Conservation (phyloP, 345 rosid genomes). For the Diplotaxis tenuifolia region DNA sequence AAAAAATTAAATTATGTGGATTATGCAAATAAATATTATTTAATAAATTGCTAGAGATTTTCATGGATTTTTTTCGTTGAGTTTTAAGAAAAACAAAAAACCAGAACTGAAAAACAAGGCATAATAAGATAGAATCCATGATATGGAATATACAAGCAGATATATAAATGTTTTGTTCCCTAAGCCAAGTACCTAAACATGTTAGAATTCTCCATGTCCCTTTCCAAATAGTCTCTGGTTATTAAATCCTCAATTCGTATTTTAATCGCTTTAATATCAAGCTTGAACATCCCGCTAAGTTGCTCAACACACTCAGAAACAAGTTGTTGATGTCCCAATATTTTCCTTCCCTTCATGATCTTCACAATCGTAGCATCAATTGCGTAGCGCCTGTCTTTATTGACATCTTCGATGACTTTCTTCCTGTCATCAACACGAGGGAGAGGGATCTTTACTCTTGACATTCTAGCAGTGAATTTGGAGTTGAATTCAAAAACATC, state of each 20-base stretch:
- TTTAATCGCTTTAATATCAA: background rate
- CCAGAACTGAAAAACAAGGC: background rate
- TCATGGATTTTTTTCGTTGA: no score
- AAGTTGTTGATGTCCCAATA: constrained; percentile 77
- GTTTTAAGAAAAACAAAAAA: background rate
- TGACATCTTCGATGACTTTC: constrained; percentile 89
- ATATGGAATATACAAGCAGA: background rate
- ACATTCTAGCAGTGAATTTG: constrained; percentile 82
- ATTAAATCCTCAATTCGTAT: background rate
- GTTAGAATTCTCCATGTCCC: background rate
- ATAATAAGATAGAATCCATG: background rate
- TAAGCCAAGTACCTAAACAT: background rate
- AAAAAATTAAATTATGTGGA: no score
- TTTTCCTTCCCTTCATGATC: constrained; percentile 90
- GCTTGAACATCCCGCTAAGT: constrained; percentile 90
- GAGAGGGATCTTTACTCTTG: constrained; percentile 96
- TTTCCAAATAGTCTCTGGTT: background rate
- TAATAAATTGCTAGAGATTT: no score
- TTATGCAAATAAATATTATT: no score
- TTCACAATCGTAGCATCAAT: constrained; percentile 98
- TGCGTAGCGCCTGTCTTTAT: constrained; percentile 83
- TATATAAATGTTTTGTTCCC: background rate
- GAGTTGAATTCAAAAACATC: constrained; percentile 68
- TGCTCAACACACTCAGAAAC: constrained; percentile 89
- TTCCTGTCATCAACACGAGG: constrained; percentile 91